Evolutionary conservation across 371 early-diverging fungal genomes (phyloP).

Genomic region (Syncephalastrum sp.): DNA sequence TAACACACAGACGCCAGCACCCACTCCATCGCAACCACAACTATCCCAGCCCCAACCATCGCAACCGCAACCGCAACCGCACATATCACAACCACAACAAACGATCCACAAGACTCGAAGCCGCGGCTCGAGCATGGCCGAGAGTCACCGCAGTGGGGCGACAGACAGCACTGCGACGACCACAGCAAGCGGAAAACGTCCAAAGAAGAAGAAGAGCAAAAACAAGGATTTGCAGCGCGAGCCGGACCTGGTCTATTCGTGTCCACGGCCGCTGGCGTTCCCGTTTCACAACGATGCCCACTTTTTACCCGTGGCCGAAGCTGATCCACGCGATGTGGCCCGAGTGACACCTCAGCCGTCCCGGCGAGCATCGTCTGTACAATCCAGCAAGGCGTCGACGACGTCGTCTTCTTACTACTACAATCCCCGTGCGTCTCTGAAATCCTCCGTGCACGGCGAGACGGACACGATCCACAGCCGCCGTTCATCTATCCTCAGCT

Average conservation of each 20-base stretch:
- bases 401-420: slow-evolving; percentile 10
- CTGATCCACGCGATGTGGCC: slow-evolving; percentile 49
- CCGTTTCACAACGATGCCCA: slow-evolving; percentile 56
- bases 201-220: slow-evolving; percentile 25
- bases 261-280: slow-evolving; percentile 50
- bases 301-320: slow-evolving; percentile 52
- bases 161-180: background rate
- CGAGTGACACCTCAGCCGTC: slow-evolving; percentile 31
- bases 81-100: background rate
- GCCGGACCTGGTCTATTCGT: slow-evolving; percentile 47
- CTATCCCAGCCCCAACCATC: slow-evolving; percentile 3
- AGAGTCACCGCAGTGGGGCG: slow-evolving; percentile 2
- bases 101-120: slow-evolving; percentile 4
- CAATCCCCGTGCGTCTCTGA: background rate
- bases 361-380: slow-evolving; percentile 10
- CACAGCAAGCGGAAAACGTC: slow-evolving; percentile 6
- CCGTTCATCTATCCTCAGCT: slow-evolving; percentile 29
- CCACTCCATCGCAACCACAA: slow-evolving; percentile 10
- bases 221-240: slow-evolving; percentile 26
- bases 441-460: slow-evolving; percentile 12
- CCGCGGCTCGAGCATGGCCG: background rate
- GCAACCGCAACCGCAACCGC: slow-evolving; percentile 5
- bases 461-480: slow-evolving; percentile 25
- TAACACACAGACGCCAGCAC: slow-evolving; percentile 1
- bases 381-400: slow-evolving; percentile 13